Evolutionary conservation across 768 basidiomycete species (phyloP).

Genomic region (Boletellus ananiceps): DNA sequence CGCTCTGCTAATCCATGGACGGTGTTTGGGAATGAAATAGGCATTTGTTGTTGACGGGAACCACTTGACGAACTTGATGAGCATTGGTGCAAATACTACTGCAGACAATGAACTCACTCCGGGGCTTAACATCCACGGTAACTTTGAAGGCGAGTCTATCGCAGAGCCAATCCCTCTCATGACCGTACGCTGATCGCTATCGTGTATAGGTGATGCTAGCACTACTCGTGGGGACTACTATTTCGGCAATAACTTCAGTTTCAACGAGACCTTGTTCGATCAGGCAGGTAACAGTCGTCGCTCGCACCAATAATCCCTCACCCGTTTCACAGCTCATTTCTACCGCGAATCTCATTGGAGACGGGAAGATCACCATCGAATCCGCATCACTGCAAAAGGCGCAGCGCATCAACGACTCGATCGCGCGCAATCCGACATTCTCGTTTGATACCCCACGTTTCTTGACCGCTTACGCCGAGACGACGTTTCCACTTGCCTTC

Average conservation of each 20-base stretch:
- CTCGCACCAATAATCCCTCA: not conserved
- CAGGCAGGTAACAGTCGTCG: not conserved
- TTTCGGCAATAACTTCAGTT: conserved; percentile 22
- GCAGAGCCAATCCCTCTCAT: not conserved
- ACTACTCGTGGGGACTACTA: conserved; percentile 24
- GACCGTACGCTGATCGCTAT: not conserved
- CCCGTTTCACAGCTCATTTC: conserved; percentile 7
- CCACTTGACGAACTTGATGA: conserved; percentile 27
- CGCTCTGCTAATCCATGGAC: not conserved
- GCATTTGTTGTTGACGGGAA: conserved; percentile 26
- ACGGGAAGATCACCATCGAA: conserved; percentile 18
- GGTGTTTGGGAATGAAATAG: not conserved
- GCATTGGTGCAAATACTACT: conserved; percentile 23
- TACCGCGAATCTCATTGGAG: conserved; percentile 19
- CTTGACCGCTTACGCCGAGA: conserved; percentile 20
- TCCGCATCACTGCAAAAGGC: conserved; percentile 19
- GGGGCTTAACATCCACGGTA: conserved; percentile 21
- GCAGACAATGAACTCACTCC: conserved; percentile 8
- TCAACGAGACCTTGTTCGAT: conserved; percentile 25
- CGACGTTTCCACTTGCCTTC: conserved; percentile 23
- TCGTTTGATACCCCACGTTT: conserved; percentile 19
- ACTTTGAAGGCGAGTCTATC: conserved; percentile 17
- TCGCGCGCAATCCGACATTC: conserved; percentile 22
- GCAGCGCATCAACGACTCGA: conserved; percentile 24
- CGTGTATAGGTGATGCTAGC: conserved; percentile 19